These are phyloP conservation scores for Pichia heedii DNA, from an alignment of 805 yeast genomes.

Conservation along the genomic window DNA sequence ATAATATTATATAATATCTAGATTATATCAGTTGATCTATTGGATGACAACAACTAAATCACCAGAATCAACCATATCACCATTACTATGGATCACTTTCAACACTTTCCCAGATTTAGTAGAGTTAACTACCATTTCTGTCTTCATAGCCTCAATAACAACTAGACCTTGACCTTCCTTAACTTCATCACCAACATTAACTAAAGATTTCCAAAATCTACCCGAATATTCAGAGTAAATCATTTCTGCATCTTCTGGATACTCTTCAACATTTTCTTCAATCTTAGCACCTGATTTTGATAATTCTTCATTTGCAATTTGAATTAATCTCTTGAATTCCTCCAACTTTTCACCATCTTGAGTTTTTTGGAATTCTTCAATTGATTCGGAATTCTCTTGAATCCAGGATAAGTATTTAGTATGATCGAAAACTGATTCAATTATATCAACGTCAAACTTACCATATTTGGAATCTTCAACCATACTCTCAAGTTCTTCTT, in stretches of 20 bases:
- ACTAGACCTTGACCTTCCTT: slow-evolving; percentile 69
- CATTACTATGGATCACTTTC: slow-evolving; percentile 69
- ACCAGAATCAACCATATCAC: slow-evolving; percentile 96
- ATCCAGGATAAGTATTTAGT: slow-evolving; percentile 72
- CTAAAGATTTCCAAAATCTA: slow-evolving; percentile 90
- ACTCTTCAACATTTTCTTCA: slow-evolving; percentile 42
- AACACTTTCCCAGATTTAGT: slow-evolving; percentile 62
- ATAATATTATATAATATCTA: neutral
- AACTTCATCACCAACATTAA: slow-evolving; percentile 68
- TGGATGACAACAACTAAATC: slow-evolving; percentile 72
- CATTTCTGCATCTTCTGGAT: slow-evolving; percentile 70
- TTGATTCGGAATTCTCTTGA: slow-evolving; percentile 60
- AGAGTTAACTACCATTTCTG: slow-evolving; percentile 85
- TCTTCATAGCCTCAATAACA: slow-evolving; percentile 97
- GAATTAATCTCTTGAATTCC: slow-evolving; percentile 78
- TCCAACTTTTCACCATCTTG: slow-evolving; percentile 79
- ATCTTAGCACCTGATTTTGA: slow-evolving; percentile 39
- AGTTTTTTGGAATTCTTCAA: slow-evolving; percentile 52
- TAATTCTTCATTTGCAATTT: slow-evolving; percentile 68
- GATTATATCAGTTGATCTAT: too few species aligned
- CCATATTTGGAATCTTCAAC: slow-evolving; percentile 77
- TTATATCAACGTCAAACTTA: slow-evolving; percentile 62
- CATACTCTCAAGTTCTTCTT: slow-evolving; percentile 65
- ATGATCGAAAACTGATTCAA: slow-evolving; percentile 76
- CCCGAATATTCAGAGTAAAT: slow-evolving; percentile 96